phyloP scores from a whole-genome alignment of 2,329 filamentous ascomycete genomes.

The Clonostachys rhizophaga region DNA sequence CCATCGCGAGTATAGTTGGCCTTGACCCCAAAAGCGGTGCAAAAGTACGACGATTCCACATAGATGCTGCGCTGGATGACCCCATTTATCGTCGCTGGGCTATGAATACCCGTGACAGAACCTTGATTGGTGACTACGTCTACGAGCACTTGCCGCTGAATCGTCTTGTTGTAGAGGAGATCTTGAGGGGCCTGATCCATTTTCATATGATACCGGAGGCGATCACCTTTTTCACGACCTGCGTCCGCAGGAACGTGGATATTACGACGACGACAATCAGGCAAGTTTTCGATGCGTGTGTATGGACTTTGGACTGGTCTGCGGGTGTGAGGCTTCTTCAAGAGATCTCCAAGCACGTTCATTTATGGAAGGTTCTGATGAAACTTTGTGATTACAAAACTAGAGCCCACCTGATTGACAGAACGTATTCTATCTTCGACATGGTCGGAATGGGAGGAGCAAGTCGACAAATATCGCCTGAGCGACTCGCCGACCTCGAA shows the following conservation, averaged over 20 bases:
- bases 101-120: slow-evolving; percentile 10
- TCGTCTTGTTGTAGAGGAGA: slow-evolving; percentile 32
- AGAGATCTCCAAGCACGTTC: slow-evolving; percentile 13
- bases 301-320: slow-evolving; percentile 33
- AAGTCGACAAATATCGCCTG: slow-evolving; percentile 5
- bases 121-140: slow-evolving; percentile 23
- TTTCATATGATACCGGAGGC: slow-evolving; percentile 35
- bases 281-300: slow-evolving; percentile 33
- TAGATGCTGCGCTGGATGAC: slow-evolving; percentile 19
- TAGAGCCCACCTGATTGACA: slow-evolving; percentile 18
- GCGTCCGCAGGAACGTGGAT: slow-evolving; percentile 26
- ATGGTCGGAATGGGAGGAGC: slow-evolving; percentile 24
- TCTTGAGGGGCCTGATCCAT: slow-evolving; percentile 42
- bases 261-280: slow-evolving; percentile 17
- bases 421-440: slow-evolving; percentile 26
- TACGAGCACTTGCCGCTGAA: slow-evolving; percentile 33
- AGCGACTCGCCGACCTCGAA: slow-evolving; percentile 13
- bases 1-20: slow-evolving; percentile 40
- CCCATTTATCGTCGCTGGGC: slow-evolving; percentile 20
- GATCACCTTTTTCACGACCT: slow-evolving; percentile 35
- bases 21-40: slow-evolving; percentile 29
- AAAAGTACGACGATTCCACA: slow-evolving; percentile 26
- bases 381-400: slow-evolving; percentile 7
- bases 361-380: slow-evolving; percentile 18
- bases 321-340: slow-evolving; percentile 21